Conservation (phyloP, 495 filamentous ascomycete species). For the Cenococcum geophilum region DNA sequence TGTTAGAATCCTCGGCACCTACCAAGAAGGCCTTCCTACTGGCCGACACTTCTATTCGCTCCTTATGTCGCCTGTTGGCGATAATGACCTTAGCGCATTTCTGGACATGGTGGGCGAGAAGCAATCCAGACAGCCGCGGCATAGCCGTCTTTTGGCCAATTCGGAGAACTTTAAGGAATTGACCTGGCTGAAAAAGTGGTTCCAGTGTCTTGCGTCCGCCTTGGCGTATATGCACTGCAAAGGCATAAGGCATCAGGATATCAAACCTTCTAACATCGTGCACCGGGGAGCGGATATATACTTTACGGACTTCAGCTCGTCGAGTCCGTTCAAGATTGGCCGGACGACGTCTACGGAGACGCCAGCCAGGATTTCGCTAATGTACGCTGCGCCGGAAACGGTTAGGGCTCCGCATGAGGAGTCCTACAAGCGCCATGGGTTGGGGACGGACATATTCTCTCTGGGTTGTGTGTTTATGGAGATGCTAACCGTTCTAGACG, state of each 20-base stretch:
- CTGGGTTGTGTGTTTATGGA: constrained; percentile 14
- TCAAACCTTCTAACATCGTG: constrained; percentile 16
- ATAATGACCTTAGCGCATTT: constrained; percentile 8
- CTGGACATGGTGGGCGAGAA: constrained; percentile 1
- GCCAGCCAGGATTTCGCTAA: constrained; percentile 16
- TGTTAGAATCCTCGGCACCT: constrained; percentile 12
- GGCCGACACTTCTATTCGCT: constrained; percentile 9
- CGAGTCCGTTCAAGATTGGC: constrained; percentile 15
- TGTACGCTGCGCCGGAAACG: constrained; percentile 25
- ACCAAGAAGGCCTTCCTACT: constrained; percentile 1
- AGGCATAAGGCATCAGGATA: constrained; percentile 16
- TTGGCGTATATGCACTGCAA: constrained; percentile 16
- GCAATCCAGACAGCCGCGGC: neutral
- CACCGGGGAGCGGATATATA: constrained; percentile 8
- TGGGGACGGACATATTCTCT: constrained; percentile 9
- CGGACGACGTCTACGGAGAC: constrained; percentile 23
- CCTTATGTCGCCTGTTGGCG: constrained; percentile 16
- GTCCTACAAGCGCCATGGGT: neutral
- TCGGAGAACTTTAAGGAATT: neutral
- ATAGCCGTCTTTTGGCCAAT: neutral
- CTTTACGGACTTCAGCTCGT: constrained; percentile 23
- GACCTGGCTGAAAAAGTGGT: constrained; percentile 13
- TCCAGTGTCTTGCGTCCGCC: constrained; percentile 14
- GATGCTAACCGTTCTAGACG: constrained; percentile 10
- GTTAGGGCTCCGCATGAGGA: neutral